These are phyloP conservation scores for carrot (Daucus carota) DNA, from an alignment of 129 eudicot species.

Conservation along the genomic window DNA sequence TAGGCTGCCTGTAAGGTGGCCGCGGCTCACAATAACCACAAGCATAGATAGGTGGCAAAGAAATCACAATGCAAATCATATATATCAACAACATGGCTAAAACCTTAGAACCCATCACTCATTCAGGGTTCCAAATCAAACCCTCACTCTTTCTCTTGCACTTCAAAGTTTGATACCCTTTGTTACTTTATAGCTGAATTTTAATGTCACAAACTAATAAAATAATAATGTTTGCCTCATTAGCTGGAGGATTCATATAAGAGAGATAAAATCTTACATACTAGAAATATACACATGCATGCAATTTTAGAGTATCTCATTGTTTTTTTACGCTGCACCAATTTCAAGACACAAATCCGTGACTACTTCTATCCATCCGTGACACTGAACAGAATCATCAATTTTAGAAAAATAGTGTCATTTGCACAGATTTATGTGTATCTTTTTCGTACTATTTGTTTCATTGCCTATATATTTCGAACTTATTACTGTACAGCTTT, in stretches of 20 bases:
- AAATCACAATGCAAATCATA: not conserved
- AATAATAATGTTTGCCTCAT: not conserved
- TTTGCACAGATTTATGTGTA: not conserved
- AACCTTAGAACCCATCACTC: not conserved
- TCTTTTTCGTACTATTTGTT: not conserved
- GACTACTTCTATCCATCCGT: constrained; percentile 3
- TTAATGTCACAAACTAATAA: not conserved
- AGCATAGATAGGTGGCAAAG: not conserved
- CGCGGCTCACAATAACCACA: constrained; percentile 1
- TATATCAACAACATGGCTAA: not conserved
- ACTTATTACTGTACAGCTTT: not conserved
- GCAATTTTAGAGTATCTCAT: not conserved
- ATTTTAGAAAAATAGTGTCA: not conserved
- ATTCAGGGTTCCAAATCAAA: not conserved
- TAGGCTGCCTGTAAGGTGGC: constrained; percentile 2
- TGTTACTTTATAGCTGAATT: not conserved
- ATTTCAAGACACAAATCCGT: not conserved
- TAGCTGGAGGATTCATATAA: not conserved
- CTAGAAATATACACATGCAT: not conserved
- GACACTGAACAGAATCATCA: not conserved
- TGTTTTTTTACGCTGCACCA: not conserved
- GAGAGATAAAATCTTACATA: not conserved
- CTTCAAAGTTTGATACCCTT: not conserved
- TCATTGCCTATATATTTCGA: not conserved
- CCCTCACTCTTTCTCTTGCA: not conserved